Evolutionary conservation across 2,329 filamentous ascomycete species (phyloP).

Genomic region (Cladosporium sp.): DNA sequence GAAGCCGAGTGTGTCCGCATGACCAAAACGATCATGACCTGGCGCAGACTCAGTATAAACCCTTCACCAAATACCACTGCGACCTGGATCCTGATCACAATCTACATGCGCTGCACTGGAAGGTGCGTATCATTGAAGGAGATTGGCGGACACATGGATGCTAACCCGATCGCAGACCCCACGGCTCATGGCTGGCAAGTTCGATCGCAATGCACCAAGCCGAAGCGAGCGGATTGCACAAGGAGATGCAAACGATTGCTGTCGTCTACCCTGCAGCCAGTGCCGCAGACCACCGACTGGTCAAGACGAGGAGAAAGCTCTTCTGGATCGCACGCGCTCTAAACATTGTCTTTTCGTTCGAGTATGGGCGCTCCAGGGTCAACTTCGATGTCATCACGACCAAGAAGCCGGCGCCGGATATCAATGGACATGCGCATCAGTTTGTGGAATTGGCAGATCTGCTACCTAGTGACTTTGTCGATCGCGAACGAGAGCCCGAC

Average conservation of each 20-base stretch:
- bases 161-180: slow-evolving; percentile 32
- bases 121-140: slow-evolving; percentile 10
- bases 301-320: slow-evolving; percentile 24
- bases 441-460: slow-evolving; percentile 29
- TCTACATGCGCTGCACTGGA: slow-evolving; percentile 49
- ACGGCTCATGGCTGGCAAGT: slow-evolving; percentile 52
- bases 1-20: slow-evolving; percentile 45
- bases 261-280: slow-evolving; percentile 28
- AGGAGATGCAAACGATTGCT: slow-evolving; percentile 34
- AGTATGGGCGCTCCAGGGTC: slow-evolving; percentile 50
- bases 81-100: slow-evolving; percentile 49
- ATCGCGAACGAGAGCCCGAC: slow-evolving; percentile 29
- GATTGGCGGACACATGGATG: background rate
- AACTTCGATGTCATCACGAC: slow-evolving; percentile 42
- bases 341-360: slow-evolving; percentile 54
- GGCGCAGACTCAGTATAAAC: slow-evolving; percentile 22
- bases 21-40: slow-evolving; percentile 38
- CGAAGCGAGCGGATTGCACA: slow-evolving; percentile 47
- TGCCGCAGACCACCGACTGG: slow-evolving; percentile 27
- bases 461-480: slow-evolving; percentile 31
- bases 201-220: slow-evolving; percentile 54
- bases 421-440: slow-evolving; percentile 24
- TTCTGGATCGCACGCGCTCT: slow-evolving; percentile 51
- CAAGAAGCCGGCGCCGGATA: slow-evolving; percentile 28
- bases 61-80: slow-evolving; percentile 35